phyloP scores from a whole-genome alignment of 2,329 filamentous ascomycete genomes.

The Purpureocillium lavendulum region DNA sequence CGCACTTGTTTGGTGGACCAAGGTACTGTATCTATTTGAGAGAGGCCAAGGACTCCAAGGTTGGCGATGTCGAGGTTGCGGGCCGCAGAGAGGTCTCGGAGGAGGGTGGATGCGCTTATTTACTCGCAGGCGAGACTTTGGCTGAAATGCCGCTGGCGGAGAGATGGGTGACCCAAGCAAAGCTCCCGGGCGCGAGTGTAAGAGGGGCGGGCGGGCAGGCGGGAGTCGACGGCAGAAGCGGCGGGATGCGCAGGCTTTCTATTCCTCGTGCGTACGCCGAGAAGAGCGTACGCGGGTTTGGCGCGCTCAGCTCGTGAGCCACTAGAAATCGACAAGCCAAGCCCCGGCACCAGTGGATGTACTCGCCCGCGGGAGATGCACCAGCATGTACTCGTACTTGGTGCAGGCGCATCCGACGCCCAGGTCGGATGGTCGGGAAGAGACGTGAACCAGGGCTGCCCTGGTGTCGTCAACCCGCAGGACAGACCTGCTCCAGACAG shows the following conservation, averaged over 20 bases:
- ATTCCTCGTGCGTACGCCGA: not conserved
- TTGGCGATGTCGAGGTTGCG: no score
- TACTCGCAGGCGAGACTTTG: no score
- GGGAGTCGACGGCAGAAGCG: conserved; percentile 12
- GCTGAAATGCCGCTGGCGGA: no score
- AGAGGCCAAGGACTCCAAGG: no score
- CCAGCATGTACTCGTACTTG: no score
- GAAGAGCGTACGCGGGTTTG: conserved; percentile 19
- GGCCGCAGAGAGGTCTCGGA: no score
- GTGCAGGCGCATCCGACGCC: no score
- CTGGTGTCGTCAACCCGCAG: conserved; percentile 17
- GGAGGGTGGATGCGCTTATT: not conserved
- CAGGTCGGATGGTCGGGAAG: conserved; percentile 10
- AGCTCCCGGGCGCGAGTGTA: no score
- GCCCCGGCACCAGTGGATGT: not conserved
- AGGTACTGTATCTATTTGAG: no score
- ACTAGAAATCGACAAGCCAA: conserved; percentile 6
- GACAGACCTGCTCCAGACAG: conserved; percentile 1
- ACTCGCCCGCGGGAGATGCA: not conserved
- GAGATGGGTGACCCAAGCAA: no score
- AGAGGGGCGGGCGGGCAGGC: conserved; percentile 4
- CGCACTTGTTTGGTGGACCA: no score
- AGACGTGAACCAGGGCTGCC: conserved; percentile 5
- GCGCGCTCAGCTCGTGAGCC: conserved; percentile 19
- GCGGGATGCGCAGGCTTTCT: conserved; percentile 1